Percentiles rank a stretch among this genome's conserved stretches.
These are phyloP conservation scores for Penicillium macrosclerotiorum DNA, from an alignment of 495 filamentous ascomycete genomes.

Conservation along the genomic window DNA sequence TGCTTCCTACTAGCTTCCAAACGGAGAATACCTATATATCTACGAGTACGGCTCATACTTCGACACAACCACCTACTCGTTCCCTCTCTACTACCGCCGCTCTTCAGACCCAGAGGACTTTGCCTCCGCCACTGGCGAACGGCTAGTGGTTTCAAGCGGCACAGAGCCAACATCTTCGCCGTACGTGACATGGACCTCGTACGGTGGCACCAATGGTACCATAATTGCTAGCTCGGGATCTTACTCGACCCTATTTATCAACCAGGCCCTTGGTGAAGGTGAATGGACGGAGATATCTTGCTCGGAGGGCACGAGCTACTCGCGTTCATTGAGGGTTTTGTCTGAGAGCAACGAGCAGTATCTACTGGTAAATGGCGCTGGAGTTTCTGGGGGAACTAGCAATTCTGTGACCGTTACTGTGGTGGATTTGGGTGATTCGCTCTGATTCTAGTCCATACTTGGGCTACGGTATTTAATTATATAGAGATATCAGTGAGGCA, in stretches of 20 bases:
- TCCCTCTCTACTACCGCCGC: constrained; percentile 59
- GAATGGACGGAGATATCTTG: constrained; percentile 54
- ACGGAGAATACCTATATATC: constrained; percentile 58
- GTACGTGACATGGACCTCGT: constrained; percentile 53
- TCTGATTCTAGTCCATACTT: no score
- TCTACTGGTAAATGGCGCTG: constrained; percentile 28
- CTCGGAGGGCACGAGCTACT: constrained; percentile 48
- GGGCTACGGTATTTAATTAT: no score
- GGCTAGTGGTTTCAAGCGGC: constrained; percentile 46
- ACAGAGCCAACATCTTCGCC: constrained; percentile 52
- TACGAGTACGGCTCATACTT: constrained; percentile 62
- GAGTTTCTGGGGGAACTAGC: constrained; percentile 25
- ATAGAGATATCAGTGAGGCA: no score
- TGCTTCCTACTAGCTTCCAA: no score
- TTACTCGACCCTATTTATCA: constrained; percentile 53
- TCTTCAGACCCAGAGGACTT: constrained; percentile 54
- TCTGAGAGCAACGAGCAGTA: constrained; percentile 24
- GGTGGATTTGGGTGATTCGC: no score
- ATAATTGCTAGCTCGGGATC: constrained; percentile 56
- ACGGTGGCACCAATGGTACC: constrained; percentile 56
- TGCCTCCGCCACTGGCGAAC: constrained; percentile 34
- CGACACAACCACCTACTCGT: constrained; percentile 36
- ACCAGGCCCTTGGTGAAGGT: constrained; percentile 52
- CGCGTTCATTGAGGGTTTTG: constrained; percentile 47
- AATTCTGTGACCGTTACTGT: no score